Conservation (phyloP, 371 early-diverging fungal genomes). For the Apophysomyces elegans region DNA sequence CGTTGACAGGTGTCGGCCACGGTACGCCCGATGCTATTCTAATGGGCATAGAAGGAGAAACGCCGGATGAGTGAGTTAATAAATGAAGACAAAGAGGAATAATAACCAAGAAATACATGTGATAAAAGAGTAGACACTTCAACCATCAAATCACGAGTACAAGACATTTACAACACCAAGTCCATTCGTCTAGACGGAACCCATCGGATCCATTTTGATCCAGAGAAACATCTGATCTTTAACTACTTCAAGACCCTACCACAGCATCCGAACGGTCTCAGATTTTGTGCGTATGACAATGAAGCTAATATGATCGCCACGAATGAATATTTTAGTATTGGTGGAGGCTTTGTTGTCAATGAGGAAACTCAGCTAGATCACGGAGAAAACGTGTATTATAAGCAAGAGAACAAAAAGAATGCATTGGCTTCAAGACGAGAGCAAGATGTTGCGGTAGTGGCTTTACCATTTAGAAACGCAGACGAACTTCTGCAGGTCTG, state of each 20-base stretch:
- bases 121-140: slow-evolving; percentile 76
- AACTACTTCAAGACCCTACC: slow-evolving; percentile 87
- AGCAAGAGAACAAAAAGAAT: slow-evolving; percentile 42
- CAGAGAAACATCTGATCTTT: slow-evolving; percentile 83
- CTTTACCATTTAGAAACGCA: slow-evolving; percentile 86
- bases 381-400: slow-evolving; percentile 89
- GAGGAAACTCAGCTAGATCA: slow-evolving; percentile 83
- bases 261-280: slow-evolving; percentile 96
- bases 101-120: neutral
- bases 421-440: slow-evolving; percentile 52
- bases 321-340: slow-evolving; percentile 94
- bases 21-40: slow-evolving; percentile 92
- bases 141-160: slow-evolving; percentile 75
- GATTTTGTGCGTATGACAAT: slow-evolving; percentile 85
- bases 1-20: slow-evolving; percentile 94
- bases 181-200: slow-evolving; percentile 76
- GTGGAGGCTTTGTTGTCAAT: slow-evolving; percentile 96
- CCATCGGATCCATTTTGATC: slow-evolving; percentile 81
- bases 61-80: slow-evolving; percentile 18
- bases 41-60: slow-evolving; percentile 92
- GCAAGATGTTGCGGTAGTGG: slow-evolving; percentile 81
- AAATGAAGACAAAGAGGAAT: neutral
- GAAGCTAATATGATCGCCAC: slow-evolving; percentile 84
- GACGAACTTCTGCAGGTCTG: slow-evolving; percentile 82
- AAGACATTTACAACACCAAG: slow-evolving; percentile 72